Conservation (phyloP, 495 filamentous ascomycete genomes). For the Penicillium soppii region DNA sequence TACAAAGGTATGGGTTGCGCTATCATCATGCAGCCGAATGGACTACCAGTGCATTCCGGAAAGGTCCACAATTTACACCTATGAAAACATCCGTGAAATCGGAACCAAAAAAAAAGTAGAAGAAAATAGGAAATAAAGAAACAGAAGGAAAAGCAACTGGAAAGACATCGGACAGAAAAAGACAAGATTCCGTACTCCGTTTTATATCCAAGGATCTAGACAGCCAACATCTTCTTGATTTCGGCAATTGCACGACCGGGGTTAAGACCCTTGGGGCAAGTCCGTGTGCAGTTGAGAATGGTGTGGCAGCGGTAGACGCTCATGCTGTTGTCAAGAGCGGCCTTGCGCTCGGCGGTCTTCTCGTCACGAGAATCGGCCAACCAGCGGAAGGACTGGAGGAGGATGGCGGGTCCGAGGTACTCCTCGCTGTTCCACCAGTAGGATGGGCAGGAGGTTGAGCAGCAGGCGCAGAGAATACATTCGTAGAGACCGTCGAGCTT, state of each 20-base stretch:
- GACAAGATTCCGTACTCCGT: constrained; percentile 35
- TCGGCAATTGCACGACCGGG: constrained; percentile 90
- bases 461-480: constrained; percentile 99
- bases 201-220: constrained; percentile 34
- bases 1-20: background rate
- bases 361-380: constrained; percentile 90
- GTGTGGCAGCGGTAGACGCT: constrained; percentile 98
- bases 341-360: constrained; percentile 80
- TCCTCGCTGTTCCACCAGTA: constrained; percentile 99
- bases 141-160: constrained; percentile 24
- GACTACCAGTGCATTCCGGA: constrained; percentile 29
- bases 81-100: constrained; percentile 45
- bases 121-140: constrained; percentile 19
- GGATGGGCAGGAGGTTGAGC: constrained; percentile 94
- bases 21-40: constrained; percentile 16
- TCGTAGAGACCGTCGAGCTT: constrained; percentile 99
- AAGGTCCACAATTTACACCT: constrained; percentile 49
- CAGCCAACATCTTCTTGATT: constrained; percentile 96
- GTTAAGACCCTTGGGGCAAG: constrained; percentile 98
- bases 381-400: constrained; percentile 97
- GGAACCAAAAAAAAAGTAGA: constrained; percentile 26
- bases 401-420: constrained; percentile 94
- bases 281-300: constrained; percentile 95
- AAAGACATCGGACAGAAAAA: constrained; percentile 31
- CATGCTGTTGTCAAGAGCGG: constrained; percentile 95